phyloP scores from a whole-genome alignment of 2,329 filamentous ascomycete genomes.

The Chalaropsis ovoidea region DNA sequence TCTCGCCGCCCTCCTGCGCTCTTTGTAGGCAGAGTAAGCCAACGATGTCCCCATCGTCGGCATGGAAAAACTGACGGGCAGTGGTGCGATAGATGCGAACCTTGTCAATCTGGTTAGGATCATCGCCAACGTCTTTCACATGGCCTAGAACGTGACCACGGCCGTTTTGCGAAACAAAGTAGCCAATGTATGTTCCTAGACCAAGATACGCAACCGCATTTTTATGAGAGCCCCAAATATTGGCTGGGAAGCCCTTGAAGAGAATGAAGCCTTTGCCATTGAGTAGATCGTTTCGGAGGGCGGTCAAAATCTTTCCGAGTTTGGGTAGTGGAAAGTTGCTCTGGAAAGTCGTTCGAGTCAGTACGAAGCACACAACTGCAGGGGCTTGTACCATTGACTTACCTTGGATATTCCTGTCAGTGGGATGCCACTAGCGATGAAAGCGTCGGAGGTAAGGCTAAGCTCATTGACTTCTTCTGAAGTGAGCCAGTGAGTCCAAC shows the following conservation, averaged over 20 bases:
- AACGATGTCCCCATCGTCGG: slow-evolving; percentile 73
- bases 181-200: slow-evolving; percentile 72
- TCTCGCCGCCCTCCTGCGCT: slow-evolving; percentile 71
- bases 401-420: slow-evolving; percentile 54
- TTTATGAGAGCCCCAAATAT: slow-evolving; percentile 66
- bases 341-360: slow-evolving; percentile 26
- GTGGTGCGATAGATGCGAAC: slow-evolving; percentile 87
- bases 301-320: slow-evolving; percentile 33
- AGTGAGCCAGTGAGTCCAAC: slow-evolving; percentile 64
- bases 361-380: background rate
- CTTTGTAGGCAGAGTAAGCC: slow-evolving; percentile 72
- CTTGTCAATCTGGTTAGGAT: slow-evolving; percentile 64
- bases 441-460: slow-evolving; percentile 55
- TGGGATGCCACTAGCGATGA: slow-evolving; percentile 53
- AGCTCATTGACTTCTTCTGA: slow-evolving; percentile 58
- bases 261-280: slow-evolving; percentile 84
- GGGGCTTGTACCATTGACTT: slow-evolving; percentile 8
- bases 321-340: slow-evolving; percentile 38
- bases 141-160: slow-evolving; percentile 78
- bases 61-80: slow-evolving; percentile 48
- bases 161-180: slow-evolving; percentile 79
- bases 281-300: slow-evolving; percentile 41
- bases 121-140: slow-evolving; percentile 79
- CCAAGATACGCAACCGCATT: slow-evolving; percentile 86
- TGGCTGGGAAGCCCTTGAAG: slow-evolving; percentile 74